These are phyloP conservation scores for Aspergillus costaricaensis DNA, from an alignment of 2,329 filamentous ascomycete genomes.

Conservation along the genomic window DNA sequence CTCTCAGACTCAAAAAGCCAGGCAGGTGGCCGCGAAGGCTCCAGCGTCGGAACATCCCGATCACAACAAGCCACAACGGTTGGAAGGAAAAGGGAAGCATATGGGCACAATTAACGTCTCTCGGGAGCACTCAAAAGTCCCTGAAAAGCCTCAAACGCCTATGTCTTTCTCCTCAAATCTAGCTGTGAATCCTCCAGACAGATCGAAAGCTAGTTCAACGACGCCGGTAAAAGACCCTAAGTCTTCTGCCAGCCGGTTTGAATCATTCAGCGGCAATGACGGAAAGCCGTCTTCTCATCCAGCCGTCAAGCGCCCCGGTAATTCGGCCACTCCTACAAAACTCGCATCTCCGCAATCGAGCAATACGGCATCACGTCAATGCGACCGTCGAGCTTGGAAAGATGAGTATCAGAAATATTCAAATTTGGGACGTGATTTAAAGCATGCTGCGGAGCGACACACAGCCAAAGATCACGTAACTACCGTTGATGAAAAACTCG, in stretches of 20 bases:
- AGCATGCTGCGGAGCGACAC: slow-evolving; percentile 46
- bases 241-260: slow-evolving; percentile 40
- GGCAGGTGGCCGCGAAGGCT: slow-evolving; percentile 14
- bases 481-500: slow-evolving; percentile 38
- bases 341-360: slow-evolving; percentile 32
- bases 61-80: slow-evolving; percentile 17
- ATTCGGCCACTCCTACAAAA: slow-evolving; percentile 27
- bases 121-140: slow-evolving; percentile 39
- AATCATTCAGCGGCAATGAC: slow-evolving; percentile 41
- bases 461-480: slow-evolving; percentile 34
- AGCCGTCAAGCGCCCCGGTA: slow-evolving; percentile 32
- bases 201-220: slow-evolving; percentile 31
- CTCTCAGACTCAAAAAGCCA: slow-evolving; percentile 21
- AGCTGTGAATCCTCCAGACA: slow-evolving; percentile 31
- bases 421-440: slow-evolving; percentile 48
- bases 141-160: slow-evolving; percentile 42
- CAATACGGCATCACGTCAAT: slow-evolving; percentile 28
- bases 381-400: slow-evolving; percentile 46
- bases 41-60: slow-evolving; percentile 17
- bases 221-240: slow-evolving; percentile 49
- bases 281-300: slow-evolving; percentile 41
- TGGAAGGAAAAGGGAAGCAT: slow-evolving; percentile 21
- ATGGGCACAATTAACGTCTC: slow-evolving; percentile 28
- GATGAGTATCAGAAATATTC: slow-evolving; percentile 47
- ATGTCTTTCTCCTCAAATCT: slow-evolving; percentile 35